Conservation (phyloP, 768 basidiomycete species). For the Cystofilobasidium capitatum region DNA sequence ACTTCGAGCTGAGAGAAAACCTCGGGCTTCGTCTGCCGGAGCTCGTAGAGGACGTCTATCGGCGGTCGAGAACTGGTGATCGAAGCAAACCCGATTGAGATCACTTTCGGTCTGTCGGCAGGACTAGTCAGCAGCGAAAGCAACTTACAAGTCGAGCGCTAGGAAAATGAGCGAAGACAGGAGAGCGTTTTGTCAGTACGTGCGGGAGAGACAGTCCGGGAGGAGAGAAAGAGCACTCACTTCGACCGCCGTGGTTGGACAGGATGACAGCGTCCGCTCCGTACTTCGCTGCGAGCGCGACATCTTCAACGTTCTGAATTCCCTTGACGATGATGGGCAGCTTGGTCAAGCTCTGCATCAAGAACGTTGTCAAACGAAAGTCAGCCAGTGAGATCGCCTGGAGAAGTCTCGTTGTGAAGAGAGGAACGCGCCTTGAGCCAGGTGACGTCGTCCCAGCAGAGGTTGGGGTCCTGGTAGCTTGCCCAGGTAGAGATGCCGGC, state of each 20-base stretch:
- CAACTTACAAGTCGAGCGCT: background rate
- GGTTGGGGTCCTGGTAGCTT: constrained; percentile 11
- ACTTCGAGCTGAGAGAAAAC: constrained; percentile 45
- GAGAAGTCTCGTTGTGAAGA: background rate
- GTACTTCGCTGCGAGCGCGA: constrained; percentile 30
- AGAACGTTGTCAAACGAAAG: background rate
- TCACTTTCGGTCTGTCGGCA: background rate
- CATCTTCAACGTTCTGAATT: constrained; percentile 28
- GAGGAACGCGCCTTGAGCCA: constrained; percentile 6
- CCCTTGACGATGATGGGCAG: constrained; percentile 26
- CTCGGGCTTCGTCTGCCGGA: constrained; percentile 29
- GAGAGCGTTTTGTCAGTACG: background rate
- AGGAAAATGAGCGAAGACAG: background rate
- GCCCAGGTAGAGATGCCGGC: constrained; percentile 8
- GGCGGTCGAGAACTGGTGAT: constrained; percentile 9
- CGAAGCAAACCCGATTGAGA: background rate
- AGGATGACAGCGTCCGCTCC: constrained; percentile 33
- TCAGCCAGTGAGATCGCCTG: background rate
- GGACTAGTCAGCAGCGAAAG: background rate
- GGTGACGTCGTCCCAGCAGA: constrained; percentile 15
- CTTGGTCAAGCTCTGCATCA: constrained; percentile 8
- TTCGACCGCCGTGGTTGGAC: constrained; percentile 33
- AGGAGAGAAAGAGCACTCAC: constrained; percentile 10
- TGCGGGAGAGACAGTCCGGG: background rate
- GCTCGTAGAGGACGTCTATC: constrained; percentile 29